Percentiles rank a stretch among this genome's conserved stretches.
phyloP scores from a whole-genome alignment of 768 basidiomycete genomes.

The Aureoboletus auriporus region DNA sequence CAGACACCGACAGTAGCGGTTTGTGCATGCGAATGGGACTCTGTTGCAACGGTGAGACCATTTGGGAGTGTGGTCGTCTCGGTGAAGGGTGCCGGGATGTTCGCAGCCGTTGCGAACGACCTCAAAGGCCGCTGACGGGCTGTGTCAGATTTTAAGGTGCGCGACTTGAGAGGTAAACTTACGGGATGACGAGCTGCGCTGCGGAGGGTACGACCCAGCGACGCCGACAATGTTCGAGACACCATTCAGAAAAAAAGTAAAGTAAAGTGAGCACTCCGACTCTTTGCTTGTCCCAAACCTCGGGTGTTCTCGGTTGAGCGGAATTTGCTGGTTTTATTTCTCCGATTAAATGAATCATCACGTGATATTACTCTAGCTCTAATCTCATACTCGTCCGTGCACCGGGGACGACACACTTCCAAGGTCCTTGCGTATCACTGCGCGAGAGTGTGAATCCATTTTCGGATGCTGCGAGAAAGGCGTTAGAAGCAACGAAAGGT shows the following conservation, averaged over 20 bases:
- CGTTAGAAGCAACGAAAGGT: slow-evolving; percentile 3
- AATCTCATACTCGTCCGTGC: slow-evolving; percentile 12
- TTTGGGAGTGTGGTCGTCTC: slow-evolving; percentile 91
- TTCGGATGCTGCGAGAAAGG: slow-evolving; percentile 50
- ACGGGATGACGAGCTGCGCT: slow-evolving; percentile 36
- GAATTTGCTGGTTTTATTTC: slow-evolving; percentile 20
- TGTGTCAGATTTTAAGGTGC: slow-evolving; percentile 1
- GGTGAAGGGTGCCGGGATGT: slow-evolving; percentile 68
- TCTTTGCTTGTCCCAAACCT: slow-evolving; percentile 12
- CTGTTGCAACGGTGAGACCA: slow-evolving; percentile 93
- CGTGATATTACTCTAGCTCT: slow-evolving; percentile 1
- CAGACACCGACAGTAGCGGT: slow-evolving; percentile 99
- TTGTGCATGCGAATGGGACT: slow-evolving; percentile 83
- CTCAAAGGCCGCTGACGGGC: slow-evolving; percentile 49
- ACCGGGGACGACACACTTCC: slow-evolving; percentile 43
- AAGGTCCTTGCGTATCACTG: slow-evolving; percentile 26
- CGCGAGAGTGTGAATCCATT: slow-evolving; percentile 45
- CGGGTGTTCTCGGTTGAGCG: slow-evolving; percentile 32
- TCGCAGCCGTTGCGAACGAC: slow-evolving; percentile 71
- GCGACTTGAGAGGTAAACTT: slow-evolving; percentile 5
- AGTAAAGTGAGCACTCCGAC: slow-evolving; percentile 8
- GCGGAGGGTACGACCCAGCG: slow-evolving; percentile 40
- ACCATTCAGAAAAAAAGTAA: slow-evolving; percentile 39
- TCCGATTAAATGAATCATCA: slow-evolving; percentile 13
- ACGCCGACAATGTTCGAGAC: slow-evolving; percentile 42